These are phyloP conservation scores for Boletus subluridellus DNA, from an alignment of 1,284 basidiomycete genomes.

Conservation along the genomic window DNA sequence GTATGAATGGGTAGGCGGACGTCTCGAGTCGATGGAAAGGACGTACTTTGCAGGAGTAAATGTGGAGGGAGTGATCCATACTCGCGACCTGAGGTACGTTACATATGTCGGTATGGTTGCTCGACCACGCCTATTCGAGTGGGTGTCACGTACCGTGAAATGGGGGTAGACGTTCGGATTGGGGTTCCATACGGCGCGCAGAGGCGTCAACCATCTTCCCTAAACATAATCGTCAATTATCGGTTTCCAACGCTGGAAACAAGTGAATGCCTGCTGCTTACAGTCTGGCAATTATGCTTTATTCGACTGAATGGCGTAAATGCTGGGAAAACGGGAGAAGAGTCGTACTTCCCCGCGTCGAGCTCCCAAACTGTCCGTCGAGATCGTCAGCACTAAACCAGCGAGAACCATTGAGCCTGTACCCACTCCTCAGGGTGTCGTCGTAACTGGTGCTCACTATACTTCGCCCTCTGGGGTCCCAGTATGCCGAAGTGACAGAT, in stretches of 20 bases:
- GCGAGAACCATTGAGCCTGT: neutral
- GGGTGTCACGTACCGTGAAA: constrained; percentile 56
- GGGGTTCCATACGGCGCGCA: constrained; percentile 70
- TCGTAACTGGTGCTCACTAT: constrained; percentile 82
- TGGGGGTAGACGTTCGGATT: constrained; percentile 77
- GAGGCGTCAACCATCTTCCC: constrained; percentile 75
- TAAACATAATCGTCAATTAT: constrained; percentile 26
- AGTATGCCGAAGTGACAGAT: constrained; percentile 75
- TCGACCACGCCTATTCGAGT: neutral
- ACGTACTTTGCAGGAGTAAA: constrained; percentile 64
- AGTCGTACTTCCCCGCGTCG: constrained; percentile 45
- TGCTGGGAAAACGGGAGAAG: constrained; percentile 48
- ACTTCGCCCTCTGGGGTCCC: constrained; percentile 71
- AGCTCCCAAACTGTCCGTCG: constrained; percentile 65
- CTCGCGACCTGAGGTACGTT: constrained; percentile 56
- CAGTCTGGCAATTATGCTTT: constrained; percentile 74
- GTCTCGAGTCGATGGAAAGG: neutral
- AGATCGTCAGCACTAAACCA: constrained; percentile 13
- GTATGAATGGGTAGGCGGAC: neutral
- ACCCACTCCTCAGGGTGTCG: constrained; percentile 63
- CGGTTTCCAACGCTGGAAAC: neutral
- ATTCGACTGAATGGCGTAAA: constrained; percentile 60
- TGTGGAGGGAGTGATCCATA: constrained; percentile 71
- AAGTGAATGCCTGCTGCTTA: constrained; percentile 31
- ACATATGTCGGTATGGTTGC: neutral